Evolutionary conservation across 2,329 filamentous ascomycete species (phyloP).

Genomic region (Magnaporthiopsis incrustans): DNA sequence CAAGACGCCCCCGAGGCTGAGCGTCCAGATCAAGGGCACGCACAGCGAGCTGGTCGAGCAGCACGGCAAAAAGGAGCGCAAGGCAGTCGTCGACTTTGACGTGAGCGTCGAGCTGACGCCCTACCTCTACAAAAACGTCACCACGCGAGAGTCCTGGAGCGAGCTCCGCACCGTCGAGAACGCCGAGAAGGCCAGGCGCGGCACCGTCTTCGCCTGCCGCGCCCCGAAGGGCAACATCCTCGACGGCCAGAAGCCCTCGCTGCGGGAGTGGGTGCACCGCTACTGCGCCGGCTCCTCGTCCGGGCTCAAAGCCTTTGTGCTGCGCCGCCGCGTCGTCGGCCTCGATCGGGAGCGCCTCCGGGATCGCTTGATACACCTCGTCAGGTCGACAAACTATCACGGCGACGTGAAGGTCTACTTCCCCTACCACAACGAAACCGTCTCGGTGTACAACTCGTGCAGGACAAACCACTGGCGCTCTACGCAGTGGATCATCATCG

Average conservation of each 20-base stretch:
- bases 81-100: constrained; percentile 49
- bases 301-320: constrained; percentile 46
- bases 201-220: constrained; percentile 47
- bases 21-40: constrained; percentile 43
- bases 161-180: constrained; percentile 46
- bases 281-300: constrained; percentile 50
- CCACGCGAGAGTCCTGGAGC: constrained; percentile 30
- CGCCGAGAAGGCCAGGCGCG: constrained; percentile 54
- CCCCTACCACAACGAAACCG: constrained; percentile 44
- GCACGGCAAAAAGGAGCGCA: constrained; percentile 37
- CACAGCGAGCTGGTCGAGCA: constrained; percentile 39
- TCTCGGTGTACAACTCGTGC: constrained; percentile 58
- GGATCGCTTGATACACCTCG: constrained; percentile 43
- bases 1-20: constrained; percentile 42
- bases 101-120: constrained; percentile 51
- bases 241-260: constrained; percentile 24
- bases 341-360: constrained; percentile 50
- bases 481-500: constrained; percentile 52
- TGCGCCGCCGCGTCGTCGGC: constrained; percentile 47
- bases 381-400: constrained; percentile 59
- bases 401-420: constrained; percentile 53
- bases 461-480: constrained; percentile 57
- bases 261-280: constrained; percentile 59
- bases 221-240: constrained; percentile 35
- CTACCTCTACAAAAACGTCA: constrained; percentile 42